A percentile compares a stretch with the other conserved stretches of the same genome.
phyloP scores from a whole-genome alignment of 768 basidiomycete species.

The Lepiota venenata region DNA sequence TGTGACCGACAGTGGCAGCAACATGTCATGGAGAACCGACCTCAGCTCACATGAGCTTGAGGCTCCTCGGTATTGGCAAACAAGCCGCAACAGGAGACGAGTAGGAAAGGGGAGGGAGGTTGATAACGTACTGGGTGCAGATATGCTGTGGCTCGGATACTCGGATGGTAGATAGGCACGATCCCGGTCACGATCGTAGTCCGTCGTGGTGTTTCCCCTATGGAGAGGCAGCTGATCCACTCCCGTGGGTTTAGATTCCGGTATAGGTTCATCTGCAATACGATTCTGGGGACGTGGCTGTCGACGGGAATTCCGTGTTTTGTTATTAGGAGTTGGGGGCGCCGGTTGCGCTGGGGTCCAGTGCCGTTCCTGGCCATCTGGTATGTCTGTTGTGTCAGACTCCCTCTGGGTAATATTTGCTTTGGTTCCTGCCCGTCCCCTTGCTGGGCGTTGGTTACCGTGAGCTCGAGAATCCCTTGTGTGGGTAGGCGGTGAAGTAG shows the following conservation, averaged over 20 bases:
- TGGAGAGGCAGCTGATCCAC: conserved; percentile 1
- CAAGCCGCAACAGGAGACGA: conserved; percentile 25
- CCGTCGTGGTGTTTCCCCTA: background rate
- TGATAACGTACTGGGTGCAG: conserved; percentile 62
- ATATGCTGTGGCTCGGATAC: conserved; percentile 27
- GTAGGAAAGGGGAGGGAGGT: conserved; percentile 40
- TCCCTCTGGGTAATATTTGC: conserved; percentile 23
- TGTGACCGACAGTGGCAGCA: background rate
- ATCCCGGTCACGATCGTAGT: conserved; percentile 26
- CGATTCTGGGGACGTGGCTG: conserved; percentile 5
- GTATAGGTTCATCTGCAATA: background rate
- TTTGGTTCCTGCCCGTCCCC: conserved; percentile 26
- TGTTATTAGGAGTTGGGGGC: conserved; percentile 18
- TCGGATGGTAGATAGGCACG: conserved; percentile 27
- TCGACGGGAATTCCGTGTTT: conserved; percentile 19
- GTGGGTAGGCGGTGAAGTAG: conserved; percentile 20
- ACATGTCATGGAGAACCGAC: background rate
- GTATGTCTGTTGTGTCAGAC: conserved; percentile 20
- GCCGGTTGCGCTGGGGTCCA: conserved; percentile 21
- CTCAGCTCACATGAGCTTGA: background rate
- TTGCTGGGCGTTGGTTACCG: conserved; percentile 20
- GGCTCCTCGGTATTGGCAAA: conserved; percentile 10
- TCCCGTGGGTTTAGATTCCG: conserved; percentile 5
- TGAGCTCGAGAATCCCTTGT: conserved; percentile 19
- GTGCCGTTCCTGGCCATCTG: conserved; percentile 21